Evolutionary conservation across 1,284 basidiomycete species (phyloP), one percentile per base, ranked within the genome.

Genomic region (Moniliella sp.): DNA sequence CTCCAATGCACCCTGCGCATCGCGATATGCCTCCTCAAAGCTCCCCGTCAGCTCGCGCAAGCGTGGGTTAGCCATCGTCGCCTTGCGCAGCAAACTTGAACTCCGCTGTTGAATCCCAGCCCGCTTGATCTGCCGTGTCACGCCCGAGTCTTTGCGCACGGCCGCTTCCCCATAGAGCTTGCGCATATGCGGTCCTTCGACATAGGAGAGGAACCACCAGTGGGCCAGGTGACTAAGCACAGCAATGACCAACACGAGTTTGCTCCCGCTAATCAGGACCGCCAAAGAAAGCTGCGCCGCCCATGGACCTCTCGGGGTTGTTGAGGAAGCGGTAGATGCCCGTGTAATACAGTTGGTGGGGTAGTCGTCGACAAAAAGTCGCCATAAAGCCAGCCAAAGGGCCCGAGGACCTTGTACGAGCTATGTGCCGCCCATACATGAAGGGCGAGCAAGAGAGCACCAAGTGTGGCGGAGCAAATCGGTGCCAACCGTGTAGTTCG

Each of bases 341-440:
- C 31, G 82, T 88, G 61, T 94, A 94, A 41, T 86, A 81, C 5
- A 94, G 67, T 43, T 82, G 74, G 1, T 78, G 66, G n/a, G 83
- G 59, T 82, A 88, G 38, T 67, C 64, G 46, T 83, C 79, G 58
- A 93, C 76, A 94, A 97, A 64, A 97, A 97, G 62, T 97, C 88
- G 17, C 44, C 39, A 28, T 54, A 44, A 10, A 44, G 43, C 45
- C 42, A 54, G 15, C 52, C 52, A 33, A 55, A 54, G 1, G 53
- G 72, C 4, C 88, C 88, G 0, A 97, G 70, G 11, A 86, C 88
- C 52, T 91, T 77, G 61, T 75, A 93, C 1, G 76, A 81, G 39
- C 84, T 83, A 44, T 72, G 69, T 1, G 81, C 77, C 0, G 83
- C 76, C 88, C 88, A 97, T 18, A 80, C 57, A 51, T 97, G 86